These are phyloP conservation scores for Zoysia pacifica DNA, from an alignment of 176 grass and related monocot species.

Conservation along the genomic window DNA sequence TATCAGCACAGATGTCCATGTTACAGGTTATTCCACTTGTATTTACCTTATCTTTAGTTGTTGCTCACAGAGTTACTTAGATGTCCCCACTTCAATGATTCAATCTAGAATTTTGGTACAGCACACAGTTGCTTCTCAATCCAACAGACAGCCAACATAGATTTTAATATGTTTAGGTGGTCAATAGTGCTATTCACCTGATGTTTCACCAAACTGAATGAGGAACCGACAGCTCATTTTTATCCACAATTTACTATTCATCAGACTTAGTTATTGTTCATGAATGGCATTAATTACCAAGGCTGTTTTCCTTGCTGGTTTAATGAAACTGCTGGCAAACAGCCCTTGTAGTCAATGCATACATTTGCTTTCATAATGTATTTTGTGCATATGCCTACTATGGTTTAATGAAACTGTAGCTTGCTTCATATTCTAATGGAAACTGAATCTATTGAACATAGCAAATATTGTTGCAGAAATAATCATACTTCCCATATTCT, in stretches of 20 bases:
- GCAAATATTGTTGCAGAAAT: slow-evolving; percentile 11
- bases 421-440: neutral
- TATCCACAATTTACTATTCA: too few species aligned
- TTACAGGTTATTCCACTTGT: slow-evolving; percentile 68
- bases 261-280: too few species aligned
- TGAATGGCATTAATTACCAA: too few species aligned
- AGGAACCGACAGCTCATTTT: too few species aligned
- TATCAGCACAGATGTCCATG: slow-evolving; percentile 81
- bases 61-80: slow-evolving; percentile 1
- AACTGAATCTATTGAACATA: neutral
- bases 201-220: too few species aligned
- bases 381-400: neutral
- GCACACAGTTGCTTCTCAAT: neutral
- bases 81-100: neutral
- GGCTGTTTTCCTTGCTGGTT: too few species aligned
- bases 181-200: neutral
- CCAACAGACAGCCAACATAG: neutral
- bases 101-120: slow-evolving; percentile 3
- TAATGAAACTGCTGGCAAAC: too few species aligned
- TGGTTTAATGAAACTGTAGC: neutral
- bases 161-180: neutral
- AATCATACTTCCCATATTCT: neutral
- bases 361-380: neutral
- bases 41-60: slow-evolving; percentile 16
- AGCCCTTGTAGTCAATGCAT: neutral